These are phyloP conservation scores for Pseudoturritis turrita DNA, from an alignment of 345 rosid species.

Conservation along the genomic window DNA sequence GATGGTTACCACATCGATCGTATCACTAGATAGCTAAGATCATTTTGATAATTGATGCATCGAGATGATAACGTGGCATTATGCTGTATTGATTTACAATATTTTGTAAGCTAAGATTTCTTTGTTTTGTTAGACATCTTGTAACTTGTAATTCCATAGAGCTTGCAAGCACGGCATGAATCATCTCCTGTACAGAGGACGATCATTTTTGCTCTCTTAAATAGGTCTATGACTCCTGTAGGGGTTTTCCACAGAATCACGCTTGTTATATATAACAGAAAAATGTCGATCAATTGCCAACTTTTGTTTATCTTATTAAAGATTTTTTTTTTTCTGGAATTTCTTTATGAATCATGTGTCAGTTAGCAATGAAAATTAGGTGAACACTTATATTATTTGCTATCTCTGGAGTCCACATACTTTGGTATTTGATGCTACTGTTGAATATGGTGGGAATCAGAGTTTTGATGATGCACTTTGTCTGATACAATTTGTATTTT, in stretches of 20 bases:
- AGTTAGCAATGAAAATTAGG: not conserved
- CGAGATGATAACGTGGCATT: not conserved
- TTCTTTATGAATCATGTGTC: not conserved
- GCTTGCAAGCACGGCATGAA: not conserved
- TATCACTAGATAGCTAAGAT: not conserved
- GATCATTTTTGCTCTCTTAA: not conserved
- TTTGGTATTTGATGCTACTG: not conserved
- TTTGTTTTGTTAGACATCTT: not conserved
- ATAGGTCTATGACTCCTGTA: not conserved
- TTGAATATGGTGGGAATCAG: not conserved
- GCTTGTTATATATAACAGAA: not conserved
- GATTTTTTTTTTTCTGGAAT: not conserved
- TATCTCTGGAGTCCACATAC: not conserved
- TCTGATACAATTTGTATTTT: slow-evolving; percentile 19
- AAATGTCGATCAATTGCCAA: not conserved
- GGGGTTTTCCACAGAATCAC: not conserved
- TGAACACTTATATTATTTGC: not conserved
- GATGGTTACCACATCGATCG: not conserved
- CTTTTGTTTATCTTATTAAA: not conserved
- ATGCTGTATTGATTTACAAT: not conserved
- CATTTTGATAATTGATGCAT: not conserved
- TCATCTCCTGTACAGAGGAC: not conserved
- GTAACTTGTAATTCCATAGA: not conserved
- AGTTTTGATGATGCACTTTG: not conserved
- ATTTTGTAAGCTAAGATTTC: not conserved